Percentiles rank a stretch among this genome's conserved stretches.
phyloP scores from a whole-genome alignment of 768 basidiomycete species.

The Boletales sp. region DNA sequence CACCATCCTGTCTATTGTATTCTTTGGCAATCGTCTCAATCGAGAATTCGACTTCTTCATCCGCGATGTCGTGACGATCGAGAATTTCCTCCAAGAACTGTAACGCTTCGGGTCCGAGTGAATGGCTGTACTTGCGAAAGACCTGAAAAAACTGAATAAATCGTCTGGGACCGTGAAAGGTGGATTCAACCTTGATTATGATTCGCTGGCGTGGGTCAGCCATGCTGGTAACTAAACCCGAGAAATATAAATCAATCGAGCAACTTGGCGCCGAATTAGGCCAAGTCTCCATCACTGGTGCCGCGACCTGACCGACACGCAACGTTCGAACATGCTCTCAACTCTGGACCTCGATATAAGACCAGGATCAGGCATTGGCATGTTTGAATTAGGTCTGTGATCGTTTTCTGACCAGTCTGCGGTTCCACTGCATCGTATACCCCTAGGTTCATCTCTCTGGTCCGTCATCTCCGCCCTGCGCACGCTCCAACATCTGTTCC shows the following conservation, averaged over 20 bases:
- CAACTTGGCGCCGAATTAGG: no score
- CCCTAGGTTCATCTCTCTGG: slow-evolving; percentile 74
- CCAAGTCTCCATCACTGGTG: no score
- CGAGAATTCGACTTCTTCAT: slow-evolving; percentile 68
- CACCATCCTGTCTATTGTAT: slow-evolving; percentile 88
- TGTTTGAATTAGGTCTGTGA: slow-evolving; percentile 67
- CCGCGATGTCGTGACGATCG: slow-evolving; percentile 64
- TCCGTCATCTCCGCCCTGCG: slow-evolving; percentile 66
- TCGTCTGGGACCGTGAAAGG: neutral
- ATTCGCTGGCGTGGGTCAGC: slow-evolving; percentile 36
- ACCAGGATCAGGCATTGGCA: slow-evolving; percentile 72
- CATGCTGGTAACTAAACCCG: slow-evolving; percentile 22
- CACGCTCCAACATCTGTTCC: slow-evolving; percentile 63
- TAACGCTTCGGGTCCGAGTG: slow-evolving; percentile 76
- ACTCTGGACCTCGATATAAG: slow-evolving; percentile 71
- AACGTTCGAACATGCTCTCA: slow-evolving; percentile 48
- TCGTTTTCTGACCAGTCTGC: neutral
- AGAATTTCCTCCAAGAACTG: slow-evolving; percentile 70
- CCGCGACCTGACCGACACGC: no score
- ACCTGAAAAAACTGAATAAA: slow-evolving; percentile 43
- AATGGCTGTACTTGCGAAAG: slow-evolving; percentile 86
- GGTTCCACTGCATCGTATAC: neutral
- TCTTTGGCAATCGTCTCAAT: slow-evolving; percentile 80
- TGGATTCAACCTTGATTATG: slow-evolving; percentile 40
- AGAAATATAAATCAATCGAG: no score